A percentile compares a stretch with the other conserved stretches of the same genome.
phyloP scores from a whole-genome alignment of 2,329 filamentous ascomycete genomes.

The Verticillium longisporum region DNA sequence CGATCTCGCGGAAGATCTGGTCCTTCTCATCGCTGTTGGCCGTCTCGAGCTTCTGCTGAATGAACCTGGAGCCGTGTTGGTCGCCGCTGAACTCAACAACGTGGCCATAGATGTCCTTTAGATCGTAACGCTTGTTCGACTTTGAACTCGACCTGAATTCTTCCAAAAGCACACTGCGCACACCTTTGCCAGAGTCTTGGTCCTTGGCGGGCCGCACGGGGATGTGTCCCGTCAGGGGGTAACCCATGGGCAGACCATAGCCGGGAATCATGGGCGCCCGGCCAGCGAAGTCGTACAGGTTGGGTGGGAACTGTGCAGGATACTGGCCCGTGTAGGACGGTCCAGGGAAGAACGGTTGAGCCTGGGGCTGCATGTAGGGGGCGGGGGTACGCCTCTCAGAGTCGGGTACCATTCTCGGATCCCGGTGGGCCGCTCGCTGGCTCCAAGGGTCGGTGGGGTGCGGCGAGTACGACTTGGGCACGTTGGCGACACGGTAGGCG shows the following conservation, averaged over 20 bases:
- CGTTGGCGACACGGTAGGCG: slow-evolving; percentile 22
- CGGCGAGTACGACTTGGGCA: slow-evolving; percentile 14
- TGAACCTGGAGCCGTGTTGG: slow-evolving; percentile 91
- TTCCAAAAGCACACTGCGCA: slow-evolving; percentile 67
- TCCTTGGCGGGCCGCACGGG: slow-evolving; percentile 38
- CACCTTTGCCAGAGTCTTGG: slow-evolving; percentile 50
- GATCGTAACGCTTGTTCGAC: slow-evolving; percentile 65
- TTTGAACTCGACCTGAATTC: slow-evolving; percentile 75
- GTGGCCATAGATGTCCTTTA: slow-evolving; percentile 82
- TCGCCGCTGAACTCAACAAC: slow-evolving; percentile 94
- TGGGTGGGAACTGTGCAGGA: slow-evolving; percentile 12
- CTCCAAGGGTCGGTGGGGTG: slow-evolving; percentile 24
- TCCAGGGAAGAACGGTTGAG: background rate
- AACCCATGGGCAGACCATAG: slow-evolving; percentile 21
- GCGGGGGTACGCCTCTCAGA: slow-evolving; percentile 1
- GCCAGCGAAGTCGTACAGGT: background rate
- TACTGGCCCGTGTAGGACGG: background rate
- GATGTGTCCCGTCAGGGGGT: slow-evolving; percentile 15
- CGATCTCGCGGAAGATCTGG: slow-evolving; percentile 79
- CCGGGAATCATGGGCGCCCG: slow-evolving; percentile 12
- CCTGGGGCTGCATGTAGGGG: background rate
- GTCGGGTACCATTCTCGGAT: slow-evolving; percentile 18
- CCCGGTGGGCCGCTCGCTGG: slow-evolving; percentile 21
- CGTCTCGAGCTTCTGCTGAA: slow-evolving; percentile 84
- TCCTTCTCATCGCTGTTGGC: slow-evolving; percentile 97